Conservation (phyloP, 371 early-diverging fungal genomes). For the Mucor circinelloides region DNA sequence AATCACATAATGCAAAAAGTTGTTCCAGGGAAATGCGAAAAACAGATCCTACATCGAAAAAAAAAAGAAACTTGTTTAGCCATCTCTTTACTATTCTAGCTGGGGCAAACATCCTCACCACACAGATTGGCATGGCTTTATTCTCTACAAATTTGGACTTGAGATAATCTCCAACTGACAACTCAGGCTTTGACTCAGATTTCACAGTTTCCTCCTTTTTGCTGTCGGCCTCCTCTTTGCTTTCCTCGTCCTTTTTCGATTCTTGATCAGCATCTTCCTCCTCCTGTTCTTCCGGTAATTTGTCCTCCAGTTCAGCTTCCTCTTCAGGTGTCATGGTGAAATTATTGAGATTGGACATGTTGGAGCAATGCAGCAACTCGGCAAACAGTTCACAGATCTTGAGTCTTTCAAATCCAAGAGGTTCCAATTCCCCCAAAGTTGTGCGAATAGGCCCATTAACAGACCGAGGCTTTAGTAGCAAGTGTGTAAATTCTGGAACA, state of each 20-base stretch:
- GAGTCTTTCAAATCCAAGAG: conserved; percentile 91
- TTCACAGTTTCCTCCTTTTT: neutral
- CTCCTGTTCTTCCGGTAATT: neutral
- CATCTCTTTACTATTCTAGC: neutral
- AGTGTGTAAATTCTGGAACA: conserved; percentile 64
- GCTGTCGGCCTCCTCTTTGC: neutral
- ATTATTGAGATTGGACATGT: conserved; percentile 56
- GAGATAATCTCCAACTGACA: conserved; percentile 60
- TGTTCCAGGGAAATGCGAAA: conserved; percentile 92
- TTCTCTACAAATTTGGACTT: conserved; percentile 67
- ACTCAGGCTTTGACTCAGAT: neutral
- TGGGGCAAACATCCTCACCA: neutral
- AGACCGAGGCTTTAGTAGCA: conserved; percentile 61
- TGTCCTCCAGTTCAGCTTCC: neutral
- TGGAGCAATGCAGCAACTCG: conserved; percentile 88
- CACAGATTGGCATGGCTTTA: conserved; percentile 31
- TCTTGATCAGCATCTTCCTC: conserved; percentile 7
- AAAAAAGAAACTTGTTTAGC: neutral
- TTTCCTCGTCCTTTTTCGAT: neutral
- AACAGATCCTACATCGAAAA: conserved; percentile 42
- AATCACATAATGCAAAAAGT: conserved; percentile 95
- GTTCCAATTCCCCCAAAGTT: conserved; percentile 67
- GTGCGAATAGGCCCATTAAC: conserved; percentile 56
- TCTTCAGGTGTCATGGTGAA: conserved; percentile 1
- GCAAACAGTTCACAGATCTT: conserved; percentile 96